These are phyloP conservation scores for Dactylellina leptospora DNA, from an alignment of 2,329 filamentous ascomycete species.

Conservation along the genomic window DNA sequence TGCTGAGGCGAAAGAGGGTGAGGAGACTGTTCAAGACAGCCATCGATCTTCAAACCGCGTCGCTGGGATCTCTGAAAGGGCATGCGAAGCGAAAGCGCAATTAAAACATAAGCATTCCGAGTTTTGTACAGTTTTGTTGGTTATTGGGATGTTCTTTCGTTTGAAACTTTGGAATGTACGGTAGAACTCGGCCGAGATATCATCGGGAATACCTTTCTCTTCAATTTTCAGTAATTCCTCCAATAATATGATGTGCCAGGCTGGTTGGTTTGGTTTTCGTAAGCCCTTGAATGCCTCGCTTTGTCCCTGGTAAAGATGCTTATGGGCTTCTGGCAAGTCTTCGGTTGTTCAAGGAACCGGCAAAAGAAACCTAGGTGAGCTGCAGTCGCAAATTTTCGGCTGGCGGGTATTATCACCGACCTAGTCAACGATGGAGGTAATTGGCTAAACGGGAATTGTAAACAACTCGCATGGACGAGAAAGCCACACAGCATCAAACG, in stretches of 20 bases:
- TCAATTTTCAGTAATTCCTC: background rate
- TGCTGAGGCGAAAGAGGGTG: constrained; percentile 15
- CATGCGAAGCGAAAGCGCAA: background rate
- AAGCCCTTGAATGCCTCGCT: background rate
- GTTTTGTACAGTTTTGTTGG: too few relatives aligned
- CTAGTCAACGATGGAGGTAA: constrained; percentile 6
- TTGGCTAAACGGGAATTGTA: constrained; percentile 38
- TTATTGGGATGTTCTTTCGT: too few relatives aligned
- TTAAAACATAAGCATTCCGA: background rate
- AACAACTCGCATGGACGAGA: constrained; percentile 9
- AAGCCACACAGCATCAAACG: constrained; percentile 15
- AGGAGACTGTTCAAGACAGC: constrained; percentile 22
- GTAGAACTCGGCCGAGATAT: too few relatives aligned
- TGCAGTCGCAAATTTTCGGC: background rate
- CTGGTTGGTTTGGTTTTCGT: background rate
- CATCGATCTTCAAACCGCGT: constrained; percentile 26
- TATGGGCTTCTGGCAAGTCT: background rate
- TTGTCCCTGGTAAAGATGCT: background rate
- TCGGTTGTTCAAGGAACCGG: background rate
- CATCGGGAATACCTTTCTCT: too few relatives aligned
- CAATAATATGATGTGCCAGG: background rate
- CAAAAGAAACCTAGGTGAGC: background rate
- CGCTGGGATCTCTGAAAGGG: constrained; percentile 16
- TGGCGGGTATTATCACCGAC: constrained; percentile 5
- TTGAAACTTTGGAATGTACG: too few relatives aligned